Conservation (phyloP, 805 yeast genomes). For the Candida wancherniae region DNA sequence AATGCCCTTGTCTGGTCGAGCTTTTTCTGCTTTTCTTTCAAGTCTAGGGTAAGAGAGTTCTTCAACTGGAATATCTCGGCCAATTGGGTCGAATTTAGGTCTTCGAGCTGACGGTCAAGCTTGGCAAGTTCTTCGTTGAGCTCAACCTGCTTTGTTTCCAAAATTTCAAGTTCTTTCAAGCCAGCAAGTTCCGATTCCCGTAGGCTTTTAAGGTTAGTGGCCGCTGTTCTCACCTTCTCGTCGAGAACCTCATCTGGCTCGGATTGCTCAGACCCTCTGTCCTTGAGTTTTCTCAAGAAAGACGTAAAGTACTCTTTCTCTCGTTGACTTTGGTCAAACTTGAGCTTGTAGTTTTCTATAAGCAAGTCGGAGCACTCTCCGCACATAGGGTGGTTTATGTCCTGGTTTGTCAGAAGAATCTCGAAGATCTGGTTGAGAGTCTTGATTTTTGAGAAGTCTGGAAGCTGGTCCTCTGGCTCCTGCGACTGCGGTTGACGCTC, state of each 20-base stretch:
- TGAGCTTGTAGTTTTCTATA: slow-evolving; percentile 57
- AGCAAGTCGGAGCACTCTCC: slow-evolving; percentile 73
- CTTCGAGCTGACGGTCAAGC: slow-evolving; percentile 36
- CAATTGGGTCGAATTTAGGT: slow-evolving; percentile 40
- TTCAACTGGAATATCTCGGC: slow-evolving; percentile 41
- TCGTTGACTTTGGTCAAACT: slow-evolving; percentile 65
- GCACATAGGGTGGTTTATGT: slow-evolving; percentile 81
- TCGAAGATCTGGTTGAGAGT: slow-evolving; percentile 65
- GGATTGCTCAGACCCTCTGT: slow-evolving; percentile 33
- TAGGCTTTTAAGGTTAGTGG: slow-evolving; percentile 40
- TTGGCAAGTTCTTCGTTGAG: slow-evolving; percentile 46
- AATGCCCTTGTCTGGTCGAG: slow-evolving; percentile 60
- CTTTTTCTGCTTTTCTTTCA: slow-evolving; percentile 47
- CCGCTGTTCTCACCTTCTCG: slow-evolving; percentile 6
- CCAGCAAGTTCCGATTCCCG: slow-evolving; percentile 32
- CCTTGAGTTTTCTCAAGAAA: slow-evolving; percentile 64
- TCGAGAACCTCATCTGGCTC: slow-evolving; percentile 8
- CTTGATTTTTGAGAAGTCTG: slow-evolving; percentile 34
- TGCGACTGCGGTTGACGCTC: no score
- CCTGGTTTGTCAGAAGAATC: slow-evolving; percentile 61
- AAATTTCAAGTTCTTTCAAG: slow-evolving; percentile 26
- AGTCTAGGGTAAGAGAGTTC: slow-evolving; percentile 54
- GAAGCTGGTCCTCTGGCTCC: slow-evolving; percentile 13
- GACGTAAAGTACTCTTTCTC: slow-evolving; percentile 77
- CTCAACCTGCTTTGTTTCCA: slow-evolving; percentile 40